A percentile compares a stretch with the other conserved stretches of the same genome.
These are phyloP conservation scores for Cardiospermum halicacabum DNA, from an alignment of 345 rosid genomes.

Conservation along the genomic window DNA sequence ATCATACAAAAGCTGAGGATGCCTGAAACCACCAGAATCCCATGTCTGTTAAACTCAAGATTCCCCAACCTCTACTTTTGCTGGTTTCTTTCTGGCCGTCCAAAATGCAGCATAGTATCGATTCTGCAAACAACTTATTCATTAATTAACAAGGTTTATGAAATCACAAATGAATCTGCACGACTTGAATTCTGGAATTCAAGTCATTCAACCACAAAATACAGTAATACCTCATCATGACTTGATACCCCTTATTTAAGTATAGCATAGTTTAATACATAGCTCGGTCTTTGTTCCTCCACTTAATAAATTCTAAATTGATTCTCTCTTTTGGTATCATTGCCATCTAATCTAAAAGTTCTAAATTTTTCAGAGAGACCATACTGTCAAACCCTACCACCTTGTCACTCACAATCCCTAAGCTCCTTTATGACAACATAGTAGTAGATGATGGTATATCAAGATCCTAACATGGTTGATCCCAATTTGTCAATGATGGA, in stretches of 20 bases:
- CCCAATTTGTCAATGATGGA: neutral
- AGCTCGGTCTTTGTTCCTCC: neutral
- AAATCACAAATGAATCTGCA: too few species aligned
- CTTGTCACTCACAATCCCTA: neutral
- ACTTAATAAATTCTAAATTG: neutral
- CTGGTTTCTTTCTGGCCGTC: conserved; percentile 69
- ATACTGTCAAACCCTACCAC: neutral
- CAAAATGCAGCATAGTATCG: conserved; percentile 74
- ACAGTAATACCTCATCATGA: neutral
- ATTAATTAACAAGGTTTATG: neutral
- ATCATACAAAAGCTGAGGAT: neutral
- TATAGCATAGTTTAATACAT: neutral
- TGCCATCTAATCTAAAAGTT: neutral
- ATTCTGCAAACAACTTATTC: conserved; percentile 48
- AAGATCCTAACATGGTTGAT: neutral
- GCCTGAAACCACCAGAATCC: neutral
- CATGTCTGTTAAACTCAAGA: neutral
- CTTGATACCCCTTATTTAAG: neutral
- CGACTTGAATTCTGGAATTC: too few species aligned
- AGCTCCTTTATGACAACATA: neutral
- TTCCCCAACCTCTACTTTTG: conserved; percentile 2
- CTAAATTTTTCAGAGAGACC: neutral
- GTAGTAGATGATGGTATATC: neutral
- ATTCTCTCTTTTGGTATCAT: neutral
- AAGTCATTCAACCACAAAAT: neutral